Evolutionary conservation across 768 basidiomycete species (phyloP).

Genomic region (Auricularia cornea): DNA sequence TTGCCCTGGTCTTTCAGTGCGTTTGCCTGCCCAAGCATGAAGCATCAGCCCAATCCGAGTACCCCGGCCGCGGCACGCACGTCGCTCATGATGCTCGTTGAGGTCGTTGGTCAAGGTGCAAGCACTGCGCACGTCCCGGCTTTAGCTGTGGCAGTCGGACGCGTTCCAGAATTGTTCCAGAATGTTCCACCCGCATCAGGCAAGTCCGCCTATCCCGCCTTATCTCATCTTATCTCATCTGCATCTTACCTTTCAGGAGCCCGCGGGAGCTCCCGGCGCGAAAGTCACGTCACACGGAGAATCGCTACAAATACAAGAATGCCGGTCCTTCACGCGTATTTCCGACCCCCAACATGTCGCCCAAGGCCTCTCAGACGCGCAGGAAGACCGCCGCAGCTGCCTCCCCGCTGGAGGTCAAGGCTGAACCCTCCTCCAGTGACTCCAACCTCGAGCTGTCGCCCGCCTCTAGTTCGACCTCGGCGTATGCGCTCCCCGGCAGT

Average conservation of each 20-base stretch:
- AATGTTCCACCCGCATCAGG: no score
- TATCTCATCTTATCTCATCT: no score
- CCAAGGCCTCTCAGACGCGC: not conserved
- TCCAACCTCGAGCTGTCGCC: no score
- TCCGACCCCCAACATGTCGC: not conserved
- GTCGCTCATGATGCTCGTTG: not conserved
- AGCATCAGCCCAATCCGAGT: not conserved
- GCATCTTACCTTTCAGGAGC: no score
- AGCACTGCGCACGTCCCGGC: not conserved
- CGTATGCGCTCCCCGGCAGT: no score
- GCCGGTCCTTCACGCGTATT: not conserved
- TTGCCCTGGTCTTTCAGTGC: constrained; percentile 88
- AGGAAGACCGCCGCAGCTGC: not conserved
- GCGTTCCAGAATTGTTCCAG: no score
- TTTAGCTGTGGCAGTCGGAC: no score
- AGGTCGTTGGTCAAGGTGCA: not conserved
- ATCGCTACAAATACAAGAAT: not conserved
- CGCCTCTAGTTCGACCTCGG: no score
- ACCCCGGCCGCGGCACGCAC: not conserved
- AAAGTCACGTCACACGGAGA: no score
- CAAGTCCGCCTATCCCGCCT: no score
- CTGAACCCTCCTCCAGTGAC: not conserved
- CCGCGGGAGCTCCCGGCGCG: no score
- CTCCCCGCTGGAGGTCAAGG: not conserved
- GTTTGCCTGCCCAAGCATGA: constrained; percentile 32